These are phyloP conservation scores for Suzukiozyma palmioleophila DNA, from an alignment of 1,139 yeast species.

Conservation along the genomic window DNA sequence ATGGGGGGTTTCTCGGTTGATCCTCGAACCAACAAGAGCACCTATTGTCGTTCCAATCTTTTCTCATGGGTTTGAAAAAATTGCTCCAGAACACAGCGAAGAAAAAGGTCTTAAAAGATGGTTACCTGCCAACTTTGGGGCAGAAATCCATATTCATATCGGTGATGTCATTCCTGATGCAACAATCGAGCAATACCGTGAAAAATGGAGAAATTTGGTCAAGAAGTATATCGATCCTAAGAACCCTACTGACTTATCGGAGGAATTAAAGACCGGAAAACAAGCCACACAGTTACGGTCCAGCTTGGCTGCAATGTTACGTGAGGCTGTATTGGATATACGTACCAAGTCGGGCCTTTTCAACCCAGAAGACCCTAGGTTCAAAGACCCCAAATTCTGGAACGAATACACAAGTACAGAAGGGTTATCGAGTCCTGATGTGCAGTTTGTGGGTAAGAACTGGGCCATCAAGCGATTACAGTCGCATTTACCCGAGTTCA, in stretches of 20 bases:
- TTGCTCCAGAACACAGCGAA: slow-evolving; percentile 75
- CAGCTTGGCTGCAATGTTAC: slow-evolving; percentile 61
- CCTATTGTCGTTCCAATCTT: slow-evolving; percentile 92
- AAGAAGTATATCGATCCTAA: slow-evolving; percentile 45
- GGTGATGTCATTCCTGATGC: slow-evolving; percentile 70
- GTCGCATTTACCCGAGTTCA: slow-evolving; percentile 45
- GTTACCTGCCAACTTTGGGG: slow-evolving; percentile 63
- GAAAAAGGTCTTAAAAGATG: slow-evolving; percentile 50
- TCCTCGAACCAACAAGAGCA: slow-evolving; percentile 75
- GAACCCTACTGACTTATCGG: slow-evolving; percentile 56
- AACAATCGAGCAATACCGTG: slow-evolving; percentile 55
- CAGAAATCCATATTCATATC: slow-evolving; percentile 62
- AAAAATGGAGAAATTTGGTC: slow-evolving; percentile 65
- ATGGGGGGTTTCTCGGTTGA: slow-evolving; percentile 88
- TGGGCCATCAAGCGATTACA: slow-evolving; percentile 78
- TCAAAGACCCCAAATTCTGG: slow-evolving; percentile 73
- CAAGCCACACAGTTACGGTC: slow-evolving; percentile 65
- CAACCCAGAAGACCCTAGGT: slow-evolving; percentile 53
- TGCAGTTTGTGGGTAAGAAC: slow-evolving; percentile 66
- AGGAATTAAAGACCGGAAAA: slow-evolving; percentile 56
- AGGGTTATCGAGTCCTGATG: slow-evolving; percentile 64
- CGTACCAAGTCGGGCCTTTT: slow-evolving; percentile 51
- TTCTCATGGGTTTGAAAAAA: slow-evolving; percentile 79
- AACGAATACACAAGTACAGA: slow-evolving; percentile 55
- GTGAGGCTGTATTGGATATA: slow-evolving; percentile 59